Percentiles rank a stretch among this genome's conserved stretches.
phyloP scores from a whole-genome alignment of 129 eudicot genomes.

The Arctium lappa region DNA sequence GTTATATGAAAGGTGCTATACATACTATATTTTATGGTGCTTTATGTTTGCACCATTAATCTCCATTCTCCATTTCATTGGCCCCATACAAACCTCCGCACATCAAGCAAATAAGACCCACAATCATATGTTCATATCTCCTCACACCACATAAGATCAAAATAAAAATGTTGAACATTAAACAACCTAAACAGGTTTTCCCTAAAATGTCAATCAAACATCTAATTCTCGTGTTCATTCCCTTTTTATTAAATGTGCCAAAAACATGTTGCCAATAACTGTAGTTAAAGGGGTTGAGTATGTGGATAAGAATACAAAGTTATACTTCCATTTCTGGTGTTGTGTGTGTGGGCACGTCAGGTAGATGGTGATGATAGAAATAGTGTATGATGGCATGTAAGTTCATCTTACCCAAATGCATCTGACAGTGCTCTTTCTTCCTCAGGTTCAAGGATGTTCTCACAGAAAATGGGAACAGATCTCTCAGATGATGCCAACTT shows the following conservation, averaged over 20 bases:
- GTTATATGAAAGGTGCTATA: neutral
- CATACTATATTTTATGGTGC: neutral
- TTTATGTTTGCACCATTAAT: neutral
- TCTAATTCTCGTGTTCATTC: neutral
- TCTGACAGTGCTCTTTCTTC: conserved; percentile 64
- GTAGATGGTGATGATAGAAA: neutral
- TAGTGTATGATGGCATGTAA: neutral
- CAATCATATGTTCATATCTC: neutral
- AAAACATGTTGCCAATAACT: neutral
- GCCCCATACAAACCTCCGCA: neutral
- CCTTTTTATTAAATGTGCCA: neutral
- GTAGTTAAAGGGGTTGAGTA: neutral
- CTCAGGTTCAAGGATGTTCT: conserved; percentile 63
- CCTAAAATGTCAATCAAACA: neutral
- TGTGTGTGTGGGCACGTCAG: neutral
- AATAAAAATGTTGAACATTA: neutral
- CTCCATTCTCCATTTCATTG: neutral
- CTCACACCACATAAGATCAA: neutral
- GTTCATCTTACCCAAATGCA: conserved; percentile 48
- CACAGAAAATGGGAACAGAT: conserved; percentile 63
- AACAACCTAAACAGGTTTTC: neutral
- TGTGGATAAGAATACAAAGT: neutral
- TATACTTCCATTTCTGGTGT: neutral
- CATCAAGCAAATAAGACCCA: neutral
- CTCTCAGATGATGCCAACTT: conserved; percentile 82